Conservation (phyloP, 2,329 filamentous ascomycete species). For the Fusarium sterilihyphosum region DNA sequence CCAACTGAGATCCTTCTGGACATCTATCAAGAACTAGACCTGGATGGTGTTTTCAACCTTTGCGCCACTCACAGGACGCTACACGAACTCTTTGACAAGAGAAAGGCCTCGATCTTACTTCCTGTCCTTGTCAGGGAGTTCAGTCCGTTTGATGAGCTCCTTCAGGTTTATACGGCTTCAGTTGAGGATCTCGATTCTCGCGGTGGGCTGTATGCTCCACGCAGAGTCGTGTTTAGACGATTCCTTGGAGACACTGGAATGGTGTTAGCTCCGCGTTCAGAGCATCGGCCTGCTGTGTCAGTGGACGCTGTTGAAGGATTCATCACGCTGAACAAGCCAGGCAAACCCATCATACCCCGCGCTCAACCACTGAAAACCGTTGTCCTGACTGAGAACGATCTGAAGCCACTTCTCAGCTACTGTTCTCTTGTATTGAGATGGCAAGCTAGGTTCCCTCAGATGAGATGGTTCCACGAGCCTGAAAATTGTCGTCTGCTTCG, state of each 20-base stretch:
- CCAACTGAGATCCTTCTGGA: conserved; percentile 61
- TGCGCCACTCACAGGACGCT: conserved; percentile 52
- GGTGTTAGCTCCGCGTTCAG: conserved; percentile 34
- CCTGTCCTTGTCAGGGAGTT: conserved; percentile 55
- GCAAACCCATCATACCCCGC: conserved; percentile 17
- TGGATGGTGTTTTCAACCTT: conserved; percentile 53
- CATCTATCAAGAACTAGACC: conserved; percentile 57
- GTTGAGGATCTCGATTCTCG: conserved; percentile 48
- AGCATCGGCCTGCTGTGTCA: conserved; percentile 4
- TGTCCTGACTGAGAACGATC: conserved; percentile 47
- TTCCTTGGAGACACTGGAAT: conserved; percentile 47
- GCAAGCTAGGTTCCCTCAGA: conserved; percentile 54
- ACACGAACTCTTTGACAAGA: conserved; percentile 52
- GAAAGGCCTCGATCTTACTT: conserved; percentile 55
- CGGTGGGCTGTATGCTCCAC: conserved; percentile 51
- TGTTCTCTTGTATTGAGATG: conserved; percentile 52
- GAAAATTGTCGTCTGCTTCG: conserved; percentile 57
- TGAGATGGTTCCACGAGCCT: conserved; percentile 58
- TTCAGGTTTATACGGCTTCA: conserved; percentile 58
- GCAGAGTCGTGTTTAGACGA: conserved; percentile 52
- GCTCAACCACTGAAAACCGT: conserved; percentile 35
- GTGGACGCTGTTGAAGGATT: conserved; percentile 25
- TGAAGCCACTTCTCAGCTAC: conserved; percentile 47
- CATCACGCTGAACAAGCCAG: conserved; percentile 33
- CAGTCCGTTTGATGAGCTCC: conserved; percentile 56